These are phyloP conservation scores for Chlamydomonas sphaeroides DNA, from an alignment of 139 green algal species.

Conservation along the genomic window DNA sequence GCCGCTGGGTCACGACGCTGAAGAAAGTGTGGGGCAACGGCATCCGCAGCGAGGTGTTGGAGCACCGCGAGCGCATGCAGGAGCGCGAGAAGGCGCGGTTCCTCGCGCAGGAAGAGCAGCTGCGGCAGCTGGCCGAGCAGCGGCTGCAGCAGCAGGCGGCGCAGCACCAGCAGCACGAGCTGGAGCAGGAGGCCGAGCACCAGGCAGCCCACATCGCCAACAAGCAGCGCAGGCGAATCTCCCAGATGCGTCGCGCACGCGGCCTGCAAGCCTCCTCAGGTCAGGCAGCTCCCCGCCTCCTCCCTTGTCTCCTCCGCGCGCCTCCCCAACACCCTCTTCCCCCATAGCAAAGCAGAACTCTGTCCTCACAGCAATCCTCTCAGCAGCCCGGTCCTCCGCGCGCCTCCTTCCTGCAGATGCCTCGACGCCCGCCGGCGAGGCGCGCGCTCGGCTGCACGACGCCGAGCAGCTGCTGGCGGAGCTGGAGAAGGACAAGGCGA, in stretches of 20 bases:
- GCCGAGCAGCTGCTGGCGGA: not conserved
- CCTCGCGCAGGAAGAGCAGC: too few relatives aligned
- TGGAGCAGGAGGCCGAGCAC: not conserved
- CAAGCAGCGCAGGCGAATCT: too few relatives aligned
- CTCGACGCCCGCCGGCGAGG: constrained; percentile 6
- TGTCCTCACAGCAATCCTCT: too few relatives aligned
- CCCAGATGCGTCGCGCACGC: too few relatives aligned
- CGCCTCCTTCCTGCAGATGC: not conserved
- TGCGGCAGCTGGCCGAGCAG: too few relatives aligned
- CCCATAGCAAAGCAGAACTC: too few relatives aligned
- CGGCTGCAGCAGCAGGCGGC: not conserved
- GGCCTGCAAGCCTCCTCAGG: too few relatives aligned
- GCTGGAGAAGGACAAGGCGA: constrained; percentile 21
- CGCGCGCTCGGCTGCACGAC: not conserved
- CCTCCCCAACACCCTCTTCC: too few relatives aligned
- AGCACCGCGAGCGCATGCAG: not conserved
- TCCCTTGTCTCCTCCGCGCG: too few relatives aligned
- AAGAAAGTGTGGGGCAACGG: not conserved
- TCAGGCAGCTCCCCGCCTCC: too few relatives aligned
- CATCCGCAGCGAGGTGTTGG: constrained; percentile 26
- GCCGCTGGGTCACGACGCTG: not conserved
- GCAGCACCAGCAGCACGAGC: not conserved
- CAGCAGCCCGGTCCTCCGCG: not conserved
- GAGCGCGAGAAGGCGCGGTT: not conserved
- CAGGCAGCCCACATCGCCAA: not conserved